These are phyloP conservation scores for Potentilla sterilis DNA, from an alignment of 306 rosid genomes.

Conservation along the genomic window DNA sequence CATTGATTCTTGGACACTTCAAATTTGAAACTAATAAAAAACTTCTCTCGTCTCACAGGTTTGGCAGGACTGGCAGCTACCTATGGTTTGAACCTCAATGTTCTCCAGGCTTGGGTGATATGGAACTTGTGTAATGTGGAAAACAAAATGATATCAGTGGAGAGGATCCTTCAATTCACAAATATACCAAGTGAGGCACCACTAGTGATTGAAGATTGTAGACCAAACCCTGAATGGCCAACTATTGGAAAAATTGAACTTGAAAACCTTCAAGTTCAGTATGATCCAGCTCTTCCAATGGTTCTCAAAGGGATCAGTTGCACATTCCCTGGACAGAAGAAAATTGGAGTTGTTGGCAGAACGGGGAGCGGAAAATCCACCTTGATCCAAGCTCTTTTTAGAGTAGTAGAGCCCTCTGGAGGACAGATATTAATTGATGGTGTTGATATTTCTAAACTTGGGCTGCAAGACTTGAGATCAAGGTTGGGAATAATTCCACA, in stretches of 20 bases:
- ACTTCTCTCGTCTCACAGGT: slow-evolving; percentile 10
- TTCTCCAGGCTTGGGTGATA: slow-evolving; percentile 32
- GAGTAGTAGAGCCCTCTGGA: slow-evolving; percentile 18
- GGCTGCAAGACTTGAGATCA: slow-evolving; percentile 26
- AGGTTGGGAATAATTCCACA: slow-evolving; percentile 28
- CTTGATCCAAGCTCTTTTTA: slow-evolving; percentile 25
- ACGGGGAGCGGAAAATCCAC: slow-evolving; percentile 28
- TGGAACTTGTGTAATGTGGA: slow-evolving; percentile 32
- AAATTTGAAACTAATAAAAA: neutral
- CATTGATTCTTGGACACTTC: neutral
- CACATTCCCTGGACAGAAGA: slow-evolving; percentile 24
- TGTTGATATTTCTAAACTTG: slow-evolving; percentile 11
- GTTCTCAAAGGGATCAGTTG: slow-evolving; percentile 22
- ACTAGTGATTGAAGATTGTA: slow-evolving; percentile 24
- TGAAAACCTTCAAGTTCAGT: slow-evolving; percentile 19
- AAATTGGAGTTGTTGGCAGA: slow-evolving; percentile 27
- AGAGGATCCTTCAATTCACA: slow-evolving; percentile 28
- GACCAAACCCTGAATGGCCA: slow-evolving; percentile 26
- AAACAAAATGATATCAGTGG: slow-evolving; percentile 34
- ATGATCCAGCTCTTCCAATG: slow-evolving; percentile 18
- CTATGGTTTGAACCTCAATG: slow-evolving; percentile 32
- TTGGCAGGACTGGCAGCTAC: slow-evolving; percentile 34
- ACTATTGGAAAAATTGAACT: slow-evolving; percentile 20
- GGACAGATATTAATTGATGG: slow-evolving; percentile 16
- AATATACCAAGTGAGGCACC: slow-evolving; percentile 32